These are phyloP conservation scores for Pelargonium citronellum DNA, from an alignment of 441 rosid species.

Conservation along the genomic window DNA sequence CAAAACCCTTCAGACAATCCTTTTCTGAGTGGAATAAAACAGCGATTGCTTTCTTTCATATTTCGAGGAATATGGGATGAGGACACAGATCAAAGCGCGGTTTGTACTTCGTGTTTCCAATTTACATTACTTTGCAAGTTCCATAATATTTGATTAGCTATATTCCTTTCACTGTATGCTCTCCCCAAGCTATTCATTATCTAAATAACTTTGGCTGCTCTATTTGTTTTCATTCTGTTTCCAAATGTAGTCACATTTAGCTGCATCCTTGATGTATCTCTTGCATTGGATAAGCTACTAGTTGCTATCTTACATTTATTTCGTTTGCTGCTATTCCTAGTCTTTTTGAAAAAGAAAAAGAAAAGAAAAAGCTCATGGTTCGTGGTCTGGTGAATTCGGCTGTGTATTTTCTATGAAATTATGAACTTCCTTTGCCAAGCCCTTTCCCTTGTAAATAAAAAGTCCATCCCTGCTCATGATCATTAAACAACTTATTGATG, in stretches of 20 bases:
- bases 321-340: background rate
- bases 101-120: conserved; percentile 33
- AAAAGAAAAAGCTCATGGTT: too few species aligned
- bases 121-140: conserved; percentile 12
- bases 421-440: too few species aligned
- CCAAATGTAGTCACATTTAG: background rate
- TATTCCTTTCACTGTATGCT: background rate
- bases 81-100: conserved; percentile 61
- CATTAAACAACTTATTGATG: background rate
- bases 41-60: conserved; percentile 84
- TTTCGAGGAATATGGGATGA: conserved; percentile 77
- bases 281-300: background rate
- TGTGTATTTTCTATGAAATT: too few species aligned
- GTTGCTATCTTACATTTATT: background rate
- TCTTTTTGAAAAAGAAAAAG: background rate
- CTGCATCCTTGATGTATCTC: background rate
- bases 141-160: background rate
- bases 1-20: conserved; percentile 37
- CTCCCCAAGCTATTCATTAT: background rate
- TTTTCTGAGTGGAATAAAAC: conserved; percentile 81
- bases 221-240: background rate
- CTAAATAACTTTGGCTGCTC: background rate
- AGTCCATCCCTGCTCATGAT: background rate
- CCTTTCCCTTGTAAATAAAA: too few species aligned
- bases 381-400: too few species aligned